Conservation (phyloP, 2,329 filamentous ascomycete species). For the Helotiales sp. region DNA sequence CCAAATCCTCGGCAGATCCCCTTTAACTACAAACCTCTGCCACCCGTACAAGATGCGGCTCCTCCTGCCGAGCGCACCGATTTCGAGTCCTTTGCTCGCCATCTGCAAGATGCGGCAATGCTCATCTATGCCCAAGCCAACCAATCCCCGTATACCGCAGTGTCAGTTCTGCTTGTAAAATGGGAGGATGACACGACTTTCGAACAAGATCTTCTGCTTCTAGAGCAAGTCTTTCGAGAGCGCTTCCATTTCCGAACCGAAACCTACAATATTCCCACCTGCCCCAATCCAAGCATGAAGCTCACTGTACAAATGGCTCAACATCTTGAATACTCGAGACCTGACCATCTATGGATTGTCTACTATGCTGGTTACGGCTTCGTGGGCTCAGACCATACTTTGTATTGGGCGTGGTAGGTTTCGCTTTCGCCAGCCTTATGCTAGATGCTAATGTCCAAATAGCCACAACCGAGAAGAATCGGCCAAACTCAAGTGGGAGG, state of each 20-base stretch:
- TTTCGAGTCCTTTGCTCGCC: slow-evolving; percentile 66
- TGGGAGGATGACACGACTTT: slow-evolving; percentile 62
- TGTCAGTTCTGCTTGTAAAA: slow-evolving; percentile 59
- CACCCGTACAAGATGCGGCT: slow-evolving; percentile 31
- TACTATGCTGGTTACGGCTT: slow-evolving; percentile 65
- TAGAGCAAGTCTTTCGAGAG: slow-evolving; percentile 59
- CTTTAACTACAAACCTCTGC: slow-evolving; percentile 32
- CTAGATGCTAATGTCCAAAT: slow-evolving; percentile 38
- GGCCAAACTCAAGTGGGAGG: slow-evolving; percentile 63
- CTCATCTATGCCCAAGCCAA: slow-evolving; percentile 64
- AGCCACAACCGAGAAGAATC: slow-evolving; percentile 59
- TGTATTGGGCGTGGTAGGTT: slow-evolving; percentile 68
- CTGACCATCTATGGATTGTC: slow-evolving; percentile 62
- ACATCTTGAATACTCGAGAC: slow-evolving; percentile 57
- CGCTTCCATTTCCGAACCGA: slow-evolving; percentile 62
- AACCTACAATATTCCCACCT: slow-evolving; percentile 60
- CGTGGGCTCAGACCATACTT: slow-evolving; percentile 56
- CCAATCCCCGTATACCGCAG: slow-evolving; percentile 55
- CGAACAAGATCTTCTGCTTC: slow-evolving; percentile 52
- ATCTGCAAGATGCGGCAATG: slow-evolving; percentile 68
- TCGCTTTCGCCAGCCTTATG: slow-evolving; percentile 26
- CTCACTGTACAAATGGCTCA: slow-evolving; percentile 60
- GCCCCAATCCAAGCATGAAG: slow-evolving; percentile 59
- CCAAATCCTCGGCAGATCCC: slow-evolving; percentile 29
- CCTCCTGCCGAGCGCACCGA: slow-evolving; percentile 43